phyloP scores from a whole-genome alignment of 2,329 filamentous ascomycete species.

The Fusarium sp. region DNA sequence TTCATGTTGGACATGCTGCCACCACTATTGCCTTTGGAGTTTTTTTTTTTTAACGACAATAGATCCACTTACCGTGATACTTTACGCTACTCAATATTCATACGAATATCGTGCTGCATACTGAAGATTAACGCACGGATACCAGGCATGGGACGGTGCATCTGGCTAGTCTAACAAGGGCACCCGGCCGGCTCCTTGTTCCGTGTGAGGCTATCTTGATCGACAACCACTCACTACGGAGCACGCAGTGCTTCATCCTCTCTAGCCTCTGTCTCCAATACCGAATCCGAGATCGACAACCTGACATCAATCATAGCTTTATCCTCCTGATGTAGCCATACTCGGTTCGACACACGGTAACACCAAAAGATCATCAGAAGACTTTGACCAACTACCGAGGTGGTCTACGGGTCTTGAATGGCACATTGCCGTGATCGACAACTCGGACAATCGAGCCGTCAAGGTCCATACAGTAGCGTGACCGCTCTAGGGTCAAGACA shows the following conservation, averaged over 20 bases:
- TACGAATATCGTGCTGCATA: background rate
- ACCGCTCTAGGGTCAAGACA: background rate
- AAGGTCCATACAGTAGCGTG: slow-evolving; percentile 25
- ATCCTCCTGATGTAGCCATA: slow-evolving; percentile 3
- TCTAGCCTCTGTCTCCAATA: slow-evolving; percentile 7
- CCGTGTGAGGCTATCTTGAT: slow-evolving; percentile 17
- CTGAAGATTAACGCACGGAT: slow-evolving; percentile 21
- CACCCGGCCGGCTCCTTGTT: slow-evolving; percentile 14
- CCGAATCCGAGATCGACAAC: slow-evolving; percentile 12
- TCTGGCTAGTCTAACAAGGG: slow-evolving; percentile 1
- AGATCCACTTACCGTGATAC: slow-evolving; percentile 13
- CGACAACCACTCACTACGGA: slow-evolving; percentile 4
- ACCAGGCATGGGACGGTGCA: background rate
- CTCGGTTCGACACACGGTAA: background rate
- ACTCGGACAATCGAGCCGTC: slow-evolving; percentile 14
- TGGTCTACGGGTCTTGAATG: slow-evolving; percentile 12
- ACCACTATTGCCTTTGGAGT: background rate
- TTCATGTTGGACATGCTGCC: background rate
- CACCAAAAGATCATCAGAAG: background rate
- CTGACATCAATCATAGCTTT: background rate
- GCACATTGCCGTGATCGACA: slow-evolving; percentile 32
- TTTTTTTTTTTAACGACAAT: slow-evolving; percentile 4
- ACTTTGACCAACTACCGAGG: slow-evolving; percentile 28
- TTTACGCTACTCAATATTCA: slow-evolving; percentile 1
- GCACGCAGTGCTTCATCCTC: background rate